Evolutionary conservation across 2,329 filamentous ascomycete species (phyloP).

Genomic region (Thielaviopsis cerberus): DNA sequence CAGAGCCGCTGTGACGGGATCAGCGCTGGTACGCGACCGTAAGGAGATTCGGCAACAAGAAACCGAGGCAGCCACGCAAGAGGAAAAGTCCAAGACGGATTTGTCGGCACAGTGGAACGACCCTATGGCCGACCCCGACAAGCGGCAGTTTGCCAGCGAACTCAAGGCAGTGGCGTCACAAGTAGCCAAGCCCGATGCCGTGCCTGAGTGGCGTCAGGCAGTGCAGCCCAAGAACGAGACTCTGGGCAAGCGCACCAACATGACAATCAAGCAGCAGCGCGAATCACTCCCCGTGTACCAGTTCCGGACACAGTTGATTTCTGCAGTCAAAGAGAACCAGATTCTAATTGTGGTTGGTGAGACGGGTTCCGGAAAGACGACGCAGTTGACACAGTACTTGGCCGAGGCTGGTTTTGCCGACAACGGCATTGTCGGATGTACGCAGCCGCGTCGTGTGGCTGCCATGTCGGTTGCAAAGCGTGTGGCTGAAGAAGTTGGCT

Average conservation of each 20-base stretch:
- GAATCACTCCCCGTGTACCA: constrained; percentile 76
- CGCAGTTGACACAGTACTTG: constrained; percentile 85
- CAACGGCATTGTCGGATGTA: constrained; percentile 80
- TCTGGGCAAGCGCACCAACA: constrained; percentile 66
- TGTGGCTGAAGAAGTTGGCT: constrained; percentile 89
- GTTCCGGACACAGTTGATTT: constrained; percentile 71
- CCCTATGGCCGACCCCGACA: constrained; percentile 74
- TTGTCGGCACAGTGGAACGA: constrained; percentile 88
- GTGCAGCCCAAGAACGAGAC: constrained; percentile 63
- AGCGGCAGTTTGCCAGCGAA: constrained; percentile 77
- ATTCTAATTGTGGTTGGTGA: constrained; percentile 92
- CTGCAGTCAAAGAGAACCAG: constrained; percentile 75
- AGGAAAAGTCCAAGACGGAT: constrained; percentile 57
- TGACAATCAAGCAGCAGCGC: constrained; percentile 90
- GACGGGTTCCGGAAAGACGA: constrained; percentile 93
- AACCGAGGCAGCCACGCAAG: constrained; percentile 52
- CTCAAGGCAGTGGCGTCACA: constrained; percentile 45
- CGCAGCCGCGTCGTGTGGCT: constrained; percentile 87
- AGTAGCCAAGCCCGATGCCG: constrained; percentile 41
- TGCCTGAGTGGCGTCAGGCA: constrained; percentile 85
- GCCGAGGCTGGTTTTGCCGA: constrained; percentile 83
- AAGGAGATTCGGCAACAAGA: constrained; percentile 80
- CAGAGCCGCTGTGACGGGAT: constrained; percentile 84
- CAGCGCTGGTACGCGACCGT: constrained; percentile 71
- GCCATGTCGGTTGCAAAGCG: constrained; percentile 96